These are phyloP conservation scores for Aspergillus sclerotialis DNA, from an alignment of 2,329 filamentous ascomycete species.

Conservation along the genomic window DNA sequence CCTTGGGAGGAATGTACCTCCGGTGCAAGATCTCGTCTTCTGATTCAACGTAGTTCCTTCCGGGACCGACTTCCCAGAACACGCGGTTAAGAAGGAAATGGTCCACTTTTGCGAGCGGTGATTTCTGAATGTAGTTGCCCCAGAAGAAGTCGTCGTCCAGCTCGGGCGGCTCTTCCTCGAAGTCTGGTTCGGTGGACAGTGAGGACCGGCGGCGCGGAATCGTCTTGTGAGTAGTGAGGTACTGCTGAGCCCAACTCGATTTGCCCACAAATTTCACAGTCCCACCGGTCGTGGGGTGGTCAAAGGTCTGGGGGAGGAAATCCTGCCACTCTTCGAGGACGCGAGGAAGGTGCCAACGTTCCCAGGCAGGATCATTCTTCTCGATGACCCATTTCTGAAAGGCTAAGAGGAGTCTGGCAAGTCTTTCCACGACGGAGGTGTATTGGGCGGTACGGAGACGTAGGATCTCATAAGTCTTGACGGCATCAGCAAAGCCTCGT, in stretches of 20 bases:
- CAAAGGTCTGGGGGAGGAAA: constrained; percentile 36
- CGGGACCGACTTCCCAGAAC: constrained; percentile 3
- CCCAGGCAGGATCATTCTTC: constrained; percentile 21
- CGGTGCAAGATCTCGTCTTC: neutral
- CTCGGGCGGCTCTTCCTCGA: constrained; percentile 12
- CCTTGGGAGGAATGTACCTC: neutral
- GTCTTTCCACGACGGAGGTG: constrained; percentile 12
- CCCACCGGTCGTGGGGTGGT: constrained; percentile 34
- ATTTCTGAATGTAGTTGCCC: constrained; percentile 5
- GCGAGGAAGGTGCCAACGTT: constrained; percentile 32
- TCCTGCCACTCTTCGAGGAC: constrained; percentile 43
- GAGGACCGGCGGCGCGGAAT: constrained; percentile 16
- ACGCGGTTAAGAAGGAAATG: constrained; percentile 11
- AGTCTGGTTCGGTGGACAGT: constrained; percentile 6
- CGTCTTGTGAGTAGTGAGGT: constrained; percentile 9
- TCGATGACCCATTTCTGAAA: constrained; percentile 11
- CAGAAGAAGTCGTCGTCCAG: constrained; percentile 21
- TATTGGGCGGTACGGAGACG: constrained; percentile 25
- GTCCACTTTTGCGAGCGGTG: constrained; percentile 4
- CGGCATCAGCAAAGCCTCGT: constrained; percentile 20
- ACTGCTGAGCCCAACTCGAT: constrained; percentile 11
- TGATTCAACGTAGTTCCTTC: neutral
- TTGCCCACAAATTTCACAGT: constrained; percentile 30
- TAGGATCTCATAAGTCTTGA: constrained; percentile 26
- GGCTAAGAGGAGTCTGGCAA: constrained; percentile 17